Conservation (phyloP, 495 filamentous ascomycete species). For the Aspergillus avenaceus region DNA sequence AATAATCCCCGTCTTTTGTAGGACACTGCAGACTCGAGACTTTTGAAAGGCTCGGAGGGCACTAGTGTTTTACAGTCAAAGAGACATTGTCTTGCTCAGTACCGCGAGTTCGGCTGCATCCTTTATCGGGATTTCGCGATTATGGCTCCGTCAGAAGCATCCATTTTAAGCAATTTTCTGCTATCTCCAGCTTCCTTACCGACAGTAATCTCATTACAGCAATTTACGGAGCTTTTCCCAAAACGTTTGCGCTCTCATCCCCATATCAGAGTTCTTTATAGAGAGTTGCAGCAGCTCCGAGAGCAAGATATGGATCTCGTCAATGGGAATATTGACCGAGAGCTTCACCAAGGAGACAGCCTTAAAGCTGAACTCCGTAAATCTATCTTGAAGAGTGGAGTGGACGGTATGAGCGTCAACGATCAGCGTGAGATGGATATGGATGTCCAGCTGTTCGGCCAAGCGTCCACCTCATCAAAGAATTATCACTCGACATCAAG, state of each 20-base stretch:
- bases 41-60: background rate
- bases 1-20: no score
- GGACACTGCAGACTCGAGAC: background rate
- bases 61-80: no score
- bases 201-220: conserved; percentile 63
- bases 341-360: conserved; percentile 59
- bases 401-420: conserved; percentile 48
- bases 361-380: conserved; percentile 59
- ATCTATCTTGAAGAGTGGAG: conserved; percentile 47
- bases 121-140: conserved; percentile 2
- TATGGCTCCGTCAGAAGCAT: conserved; percentile 69
- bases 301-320: conserved; percentile 65
- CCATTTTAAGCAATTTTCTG: conserved; percentile 73
- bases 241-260: conserved; percentile 63
- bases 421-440: conserved; percentile 68
- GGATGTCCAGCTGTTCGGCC: conserved; percentile 68
- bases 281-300: conserved; percentile 70
- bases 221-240: conserved; percentile 77
- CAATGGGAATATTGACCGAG: conserved; percentile 60
- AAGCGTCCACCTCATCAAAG: conserved; percentile 34
- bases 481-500: conserved; percentile 58
- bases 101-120: background rate
- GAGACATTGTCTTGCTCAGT: background rate
- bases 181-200: conserved; percentile 70
- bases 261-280: conserved; percentile 70